Evolutionary conservation across 805 yeast genomes (phyloP), one percentile per base, ranked within the genome.

Genomic region (Hanseniaspora vineae): DNA sequence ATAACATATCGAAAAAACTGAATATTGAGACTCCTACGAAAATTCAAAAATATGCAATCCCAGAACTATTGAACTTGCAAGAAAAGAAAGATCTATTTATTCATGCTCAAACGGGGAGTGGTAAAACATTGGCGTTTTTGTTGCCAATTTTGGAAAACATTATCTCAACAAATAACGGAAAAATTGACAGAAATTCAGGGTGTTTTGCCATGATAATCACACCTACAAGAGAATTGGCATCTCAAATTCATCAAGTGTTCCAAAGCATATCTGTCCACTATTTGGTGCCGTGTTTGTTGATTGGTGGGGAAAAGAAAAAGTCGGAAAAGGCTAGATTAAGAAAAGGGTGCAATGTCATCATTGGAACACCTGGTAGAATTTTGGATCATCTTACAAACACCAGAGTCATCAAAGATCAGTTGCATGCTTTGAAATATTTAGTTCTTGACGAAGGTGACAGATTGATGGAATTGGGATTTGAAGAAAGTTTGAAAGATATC

Each of bases 21-120:
- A 62, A 60, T 45, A 75, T 80, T 56, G 57, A 66, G 39, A 68
- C 76, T 20, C 98, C 99, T 1, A 94, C 98, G 0, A 78, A 77
- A 55, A 86, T 92, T 54, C 99, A 92, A 65, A 74, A 86, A 53
- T 66, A 82, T 6, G 92, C 84, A 0, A 69, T 88, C 10, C 96
- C 97, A 18, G 69, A 70, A 46, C 61, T 79, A 31, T 54, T 76
- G 18, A 65, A 69, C 32, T 15, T 15, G 19, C 35, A 23, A 15
- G 47, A 47, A n/a, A 31, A 47, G 15, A 47, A 47, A 31, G 98
- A 92, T 64, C 67, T 88, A 48, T 84, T 92, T 54, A 84, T 92
- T 44, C 94, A 88, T 59, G 96, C 99, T 0, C 97, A 94, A 65
- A 92, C 99, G 0, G 99, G 99, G 46, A 89, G 97, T 0, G 99